phyloP scores from a whole-genome alignment of 352 stramenopile species.

The Globisporangium apiculatum region DNA sequence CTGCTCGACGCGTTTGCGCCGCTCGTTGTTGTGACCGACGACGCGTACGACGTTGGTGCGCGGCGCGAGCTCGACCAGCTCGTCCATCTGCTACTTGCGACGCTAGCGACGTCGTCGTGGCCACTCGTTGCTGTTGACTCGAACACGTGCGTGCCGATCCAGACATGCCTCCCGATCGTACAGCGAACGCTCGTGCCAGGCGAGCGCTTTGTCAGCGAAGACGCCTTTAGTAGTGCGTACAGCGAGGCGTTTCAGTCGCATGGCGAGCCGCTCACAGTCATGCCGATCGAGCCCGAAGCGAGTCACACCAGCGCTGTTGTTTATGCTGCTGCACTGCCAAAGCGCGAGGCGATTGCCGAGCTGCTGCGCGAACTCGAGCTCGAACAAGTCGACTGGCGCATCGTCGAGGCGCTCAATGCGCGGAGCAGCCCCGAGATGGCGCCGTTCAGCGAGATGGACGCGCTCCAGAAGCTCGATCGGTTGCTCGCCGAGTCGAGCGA shows the following conservation, averaged over 20 bases:
- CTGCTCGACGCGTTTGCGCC: constrained; percentile 34
- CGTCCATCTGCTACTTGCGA: constrained; percentile 24
- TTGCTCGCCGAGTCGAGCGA: constrained; percentile 31
- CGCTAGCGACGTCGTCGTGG: constrained; percentile 32
- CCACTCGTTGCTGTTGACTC: constrained; percentile 56
- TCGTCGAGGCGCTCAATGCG: constrained; percentile 32
- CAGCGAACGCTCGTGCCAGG: constrained; percentile 28
- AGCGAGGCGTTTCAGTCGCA: constrained; percentile 14
- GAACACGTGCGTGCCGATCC: constrained; percentile 34
- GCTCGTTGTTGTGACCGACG: constrained; percentile 35
- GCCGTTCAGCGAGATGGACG: constrained; percentile 39
- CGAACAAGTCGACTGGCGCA: constrained; percentile 41
- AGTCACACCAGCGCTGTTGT: no score
- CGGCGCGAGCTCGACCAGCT: constrained; percentile 29
- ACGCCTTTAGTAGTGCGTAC: constrained; percentile 33
- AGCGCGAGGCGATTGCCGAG: not conserved
- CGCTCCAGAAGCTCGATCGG: constrained; percentile 37
- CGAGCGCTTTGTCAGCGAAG: constrained; percentile 27
- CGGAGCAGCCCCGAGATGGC: constrained; percentile 34
- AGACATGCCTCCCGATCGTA: constrained; percentile 30
- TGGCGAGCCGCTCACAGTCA: constrained; percentile 25
- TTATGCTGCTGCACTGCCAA: not conserved
- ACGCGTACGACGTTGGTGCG: constrained; percentile 21
- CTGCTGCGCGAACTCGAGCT: constrained; percentile 27
- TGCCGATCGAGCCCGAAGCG: constrained; percentile 6